Evolutionary conservation across 2,329 filamentous ascomycete species (phyloP).

Genomic region (Hawksworthiomyces lignivorus): DNA sequence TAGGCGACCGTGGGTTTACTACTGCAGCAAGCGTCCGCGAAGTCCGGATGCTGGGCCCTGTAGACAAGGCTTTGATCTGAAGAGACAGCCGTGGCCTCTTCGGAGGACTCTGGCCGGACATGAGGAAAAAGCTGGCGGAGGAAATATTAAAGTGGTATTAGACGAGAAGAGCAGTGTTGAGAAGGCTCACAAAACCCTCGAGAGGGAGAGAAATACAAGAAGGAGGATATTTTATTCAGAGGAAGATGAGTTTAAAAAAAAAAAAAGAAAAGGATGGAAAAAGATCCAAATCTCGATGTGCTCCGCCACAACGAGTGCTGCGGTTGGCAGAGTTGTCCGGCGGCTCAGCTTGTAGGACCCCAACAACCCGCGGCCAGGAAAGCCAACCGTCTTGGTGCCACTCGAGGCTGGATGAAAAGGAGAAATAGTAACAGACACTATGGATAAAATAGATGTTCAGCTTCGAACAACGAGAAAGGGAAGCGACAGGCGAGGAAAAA

Average conservation of each 20-base stretch:
- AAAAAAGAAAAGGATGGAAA: neutral
- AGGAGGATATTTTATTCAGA: neutral
- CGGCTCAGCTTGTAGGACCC: neutral
- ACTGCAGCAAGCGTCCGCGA: slow-evolving; percentile 37
- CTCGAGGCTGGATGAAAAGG: neutral
- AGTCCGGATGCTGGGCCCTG: slow-evolving; percentile 28
- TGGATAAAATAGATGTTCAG: too few species aligned
- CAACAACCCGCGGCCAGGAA: slow-evolving; percentile 2
- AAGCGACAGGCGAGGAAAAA: neutral
- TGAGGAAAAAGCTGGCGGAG: too few species aligned
- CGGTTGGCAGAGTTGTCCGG: too few species aligned
- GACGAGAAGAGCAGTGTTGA: neutral
- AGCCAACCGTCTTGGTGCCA: neutral
- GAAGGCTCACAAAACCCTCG: too few species aligned
- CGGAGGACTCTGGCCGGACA: slow-evolving; percentile 23
- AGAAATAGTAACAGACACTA: neutral
- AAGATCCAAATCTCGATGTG: neutral
- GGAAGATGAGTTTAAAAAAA: slow-evolving; percentile 40
- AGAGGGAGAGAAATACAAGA: neutral
- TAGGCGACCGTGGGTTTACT: slow-evolving; percentile 51
- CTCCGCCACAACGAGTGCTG: too few species aligned
- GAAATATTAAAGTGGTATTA: too few species aligned
- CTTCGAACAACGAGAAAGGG: too few species aligned
- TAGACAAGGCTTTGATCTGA: slow-evolving; percentile 35
- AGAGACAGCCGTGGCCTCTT: slow-evolving; percentile 48